Evolutionary conservation across 164 flowering plant genomes (phyloP), one percentile per base, ranked within the genome.

Genomic region (Pachysandra terminalis): DNA sequence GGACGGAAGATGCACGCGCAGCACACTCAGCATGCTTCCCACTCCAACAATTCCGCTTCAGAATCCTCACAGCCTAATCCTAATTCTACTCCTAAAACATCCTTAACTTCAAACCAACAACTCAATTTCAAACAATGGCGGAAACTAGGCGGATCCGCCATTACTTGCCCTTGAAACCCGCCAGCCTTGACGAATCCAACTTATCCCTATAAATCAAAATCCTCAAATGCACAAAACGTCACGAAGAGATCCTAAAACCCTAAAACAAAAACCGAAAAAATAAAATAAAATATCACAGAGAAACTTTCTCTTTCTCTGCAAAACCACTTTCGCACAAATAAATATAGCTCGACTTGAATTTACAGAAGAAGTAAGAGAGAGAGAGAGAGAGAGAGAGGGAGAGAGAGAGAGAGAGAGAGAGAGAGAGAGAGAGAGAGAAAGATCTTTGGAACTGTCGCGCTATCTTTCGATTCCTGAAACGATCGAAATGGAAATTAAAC

Each of bases 1-100:
- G 68, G 99, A 93, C 66, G 99, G 99, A 60, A 96, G 86, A 73
- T 96, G 98, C 79, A 96, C 90, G 9, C 99, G 76, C 37, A 87
- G 79, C 85, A 96, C 97, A 74, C 85, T 96, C 93, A 96, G 90
- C 99, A 96, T 96, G 73, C 86, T 93, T 83, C 74, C 72, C 58
- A 25, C 67, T 35, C 70, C 61, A 68, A 53, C 32, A 37, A 65
- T 61, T 67, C 71, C 62, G 41, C 58, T 16, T 58, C 64, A 68
- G 35, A 19, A 25, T 56, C 60, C 56, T 64, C 71, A 60, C 10
- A 61, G 74, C 49, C 79, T 55, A 75, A 81, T 73, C 70, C 74
- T 59, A 75, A 65, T 61, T 60, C 64, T 21, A 64, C 22, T 22
- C 19, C 54, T n/a, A 26, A 40, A n/a, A 56, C 69, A 66, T 23